These are phyloP conservation scores for Alternaria brassicae DNA, from an alignment of 2,329 filamentous ascomycete genomes.

Conservation along the genomic window DNA sequence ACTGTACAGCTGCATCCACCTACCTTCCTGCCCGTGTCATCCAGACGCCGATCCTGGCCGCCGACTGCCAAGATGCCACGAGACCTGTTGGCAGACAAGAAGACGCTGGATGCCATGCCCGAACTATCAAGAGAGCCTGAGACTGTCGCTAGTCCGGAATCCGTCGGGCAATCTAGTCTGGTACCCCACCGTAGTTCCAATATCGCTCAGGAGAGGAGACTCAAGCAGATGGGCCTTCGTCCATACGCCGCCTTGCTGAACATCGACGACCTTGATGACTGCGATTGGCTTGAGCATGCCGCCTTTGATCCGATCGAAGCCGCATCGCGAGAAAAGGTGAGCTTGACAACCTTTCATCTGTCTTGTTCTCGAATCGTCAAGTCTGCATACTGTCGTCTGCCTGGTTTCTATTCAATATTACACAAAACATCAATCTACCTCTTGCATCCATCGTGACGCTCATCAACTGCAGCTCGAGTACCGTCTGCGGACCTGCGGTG, in stretches of 20 bases:
- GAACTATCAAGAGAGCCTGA: conserved; percentile 48
- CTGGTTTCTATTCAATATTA: background rate
- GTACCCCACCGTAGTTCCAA: conserved; percentile 33
- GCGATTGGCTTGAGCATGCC: conserved; percentile 64
- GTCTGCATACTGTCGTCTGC: background rate
- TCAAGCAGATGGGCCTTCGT: conserved; percentile 63
- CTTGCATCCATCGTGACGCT: background rate
- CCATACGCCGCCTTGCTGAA: conserved; percentile 78
- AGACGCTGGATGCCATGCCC: conserved; percentile 48
- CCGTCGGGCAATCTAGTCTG: conserved; percentile 22
- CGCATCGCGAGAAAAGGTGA: conserved; percentile 66
- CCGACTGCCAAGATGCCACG: conserved; percentile 50
- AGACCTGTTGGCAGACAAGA: conserved; percentile 50
- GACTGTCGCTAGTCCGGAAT: conserved; percentile 24
- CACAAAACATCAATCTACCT: background rate
- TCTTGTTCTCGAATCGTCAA: conserved; percentile 4
- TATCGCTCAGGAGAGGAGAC: conserved; percentile 35
- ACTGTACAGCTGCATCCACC: conserved; percentile 13
- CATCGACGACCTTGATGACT: conserved; percentile 68
- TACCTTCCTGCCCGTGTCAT: conserved; percentile 1
- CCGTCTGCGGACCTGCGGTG: conserved; percentile 75
- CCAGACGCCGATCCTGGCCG: conserved; percentile 6
- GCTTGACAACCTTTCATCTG: conserved; percentile 21
- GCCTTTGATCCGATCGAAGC: conserved; percentile 66
- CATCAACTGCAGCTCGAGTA: conserved; percentile 69